Percentiles rank a stretch among this genome's conserved stretches.
Evolutionary conservation across 73 alveolate species (phyloP).

Genomic region (Urostyla sp.): DNA sequence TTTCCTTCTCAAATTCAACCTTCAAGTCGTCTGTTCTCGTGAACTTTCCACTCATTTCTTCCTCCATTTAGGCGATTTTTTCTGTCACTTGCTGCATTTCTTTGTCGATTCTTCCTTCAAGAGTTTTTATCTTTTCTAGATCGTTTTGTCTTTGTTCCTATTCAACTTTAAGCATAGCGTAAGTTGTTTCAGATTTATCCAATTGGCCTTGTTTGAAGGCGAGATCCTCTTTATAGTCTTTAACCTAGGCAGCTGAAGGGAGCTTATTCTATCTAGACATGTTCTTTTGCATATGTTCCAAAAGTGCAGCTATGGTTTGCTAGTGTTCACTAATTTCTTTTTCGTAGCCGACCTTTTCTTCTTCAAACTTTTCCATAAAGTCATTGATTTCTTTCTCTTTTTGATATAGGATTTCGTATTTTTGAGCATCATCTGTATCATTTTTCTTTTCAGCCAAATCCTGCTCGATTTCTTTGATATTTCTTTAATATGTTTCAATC

Average conservation of each 20-base stretch:
- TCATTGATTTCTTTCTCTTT: constrained; percentile 96
- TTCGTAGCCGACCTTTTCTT: constrained; percentile 81
- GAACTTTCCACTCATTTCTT: constrained; percentile 81
- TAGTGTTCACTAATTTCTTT: constrained; percentile 83
- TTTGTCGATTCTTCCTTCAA: constrained; percentile 75
- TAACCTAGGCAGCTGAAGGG: constrained; percentile 74
- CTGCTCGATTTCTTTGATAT: constrained; percentile 88
- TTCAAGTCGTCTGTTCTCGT: constrained; percentile 77
- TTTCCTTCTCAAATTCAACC: constrained; percentile 72
- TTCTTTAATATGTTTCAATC: constrained; percentile 89
- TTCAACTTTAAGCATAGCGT: constrained; percentile 76
- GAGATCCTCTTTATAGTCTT: constrained; percentile 75
- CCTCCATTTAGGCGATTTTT: constrained; percentile 69
- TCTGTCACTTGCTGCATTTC: constrained; percentile 73
- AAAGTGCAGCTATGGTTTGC: constrained; percentile 83
- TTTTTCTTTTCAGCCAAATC: constrained; percentile 85
- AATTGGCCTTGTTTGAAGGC: constrained; percentile 72
- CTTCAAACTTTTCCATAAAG: constrained; percentile 91
- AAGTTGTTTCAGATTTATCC: constrained; percentile 78
- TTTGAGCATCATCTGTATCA: constrained; percentile 85
- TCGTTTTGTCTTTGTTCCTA: constrained; percentile 76
- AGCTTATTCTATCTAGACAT: constrained; percentile 68
- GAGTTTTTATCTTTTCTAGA: constrained; percentile 78
- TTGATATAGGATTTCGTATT: constrained; percentile 90
- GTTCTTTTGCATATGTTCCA: constrained; percentile 80